phyloP scores from a whole-genome alignment of 2,329 filamentous ascomycete species.

The Beauveria pseudobassiana region DNA sequence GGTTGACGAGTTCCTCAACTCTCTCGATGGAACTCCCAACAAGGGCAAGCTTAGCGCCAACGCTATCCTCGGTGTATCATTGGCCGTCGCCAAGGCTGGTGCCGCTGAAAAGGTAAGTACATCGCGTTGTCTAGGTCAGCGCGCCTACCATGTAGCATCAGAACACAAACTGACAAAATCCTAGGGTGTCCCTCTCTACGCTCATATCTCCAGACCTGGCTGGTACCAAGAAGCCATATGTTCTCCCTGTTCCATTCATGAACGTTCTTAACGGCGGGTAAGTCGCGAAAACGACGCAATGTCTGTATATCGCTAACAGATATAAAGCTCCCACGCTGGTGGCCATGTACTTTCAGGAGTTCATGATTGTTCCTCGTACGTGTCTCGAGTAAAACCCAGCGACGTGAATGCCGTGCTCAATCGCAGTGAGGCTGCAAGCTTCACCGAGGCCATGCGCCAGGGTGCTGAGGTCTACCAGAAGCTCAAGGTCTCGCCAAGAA shows the following conservation, averaged over 20 bases:
- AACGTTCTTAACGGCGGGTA: conserved; percentile 79
- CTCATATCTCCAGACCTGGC: conserved; percentile 82
- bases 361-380: conserved; percentile 84
- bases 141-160: neutral
- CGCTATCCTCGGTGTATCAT: conserved; percentile 76
- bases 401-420: conserved; percentile 15
- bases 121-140: neutral
- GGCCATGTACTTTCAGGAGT: conserved; percentile 93
- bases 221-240: conserved; percentile 85
- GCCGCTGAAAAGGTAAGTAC: conserved; percentile 68
- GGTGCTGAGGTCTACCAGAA: conserved; percentile 97
- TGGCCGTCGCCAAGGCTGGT: conserved; percentile 82
- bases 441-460: conserved; percentile 93
- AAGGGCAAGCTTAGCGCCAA: conserved; percentile 86
- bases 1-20: conserved; percentile 77
- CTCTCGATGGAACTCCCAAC: conserved; percentile 77
- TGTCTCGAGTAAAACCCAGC: conserved; percentile 14
- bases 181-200: conserved; percentile 73
- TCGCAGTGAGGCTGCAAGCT: conserved; percentile 68
- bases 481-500: conserved; percentile 97
- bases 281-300: conserved; percentile 17
- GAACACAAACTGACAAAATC: conserved; percentile 11
- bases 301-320: conserved; percentile 14
- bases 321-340: conserved; percentile 78
- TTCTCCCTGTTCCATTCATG: conserved; percentile 87